Percentiles rank a stretch among this genome's conserved stretches.
Conservation (phyloP, 495 filamentous ascomycete species). For the Talaromyces ruber region DNA sequence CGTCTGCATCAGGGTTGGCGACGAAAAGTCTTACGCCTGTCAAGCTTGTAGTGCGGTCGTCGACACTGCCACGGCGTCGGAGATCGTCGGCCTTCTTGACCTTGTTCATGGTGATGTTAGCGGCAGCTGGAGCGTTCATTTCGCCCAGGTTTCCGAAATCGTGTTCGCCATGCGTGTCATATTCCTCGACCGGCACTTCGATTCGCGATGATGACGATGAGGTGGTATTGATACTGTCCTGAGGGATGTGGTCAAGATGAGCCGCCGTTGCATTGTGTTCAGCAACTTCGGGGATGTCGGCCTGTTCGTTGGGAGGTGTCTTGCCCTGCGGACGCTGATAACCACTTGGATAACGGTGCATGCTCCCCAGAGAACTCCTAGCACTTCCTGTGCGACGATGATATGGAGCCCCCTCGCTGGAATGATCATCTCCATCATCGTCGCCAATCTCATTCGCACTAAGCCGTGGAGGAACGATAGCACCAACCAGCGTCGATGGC, state of each 20-base stretch:
- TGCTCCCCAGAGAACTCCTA: constrained; percentile 68
- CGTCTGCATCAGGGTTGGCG: constrained; percentile 82
- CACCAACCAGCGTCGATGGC: constrained; percentile 63
- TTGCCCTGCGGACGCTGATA: constrained; percentile 46
- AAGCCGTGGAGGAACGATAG: constrained; percentile 78
- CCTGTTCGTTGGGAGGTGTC: constrained; percentile 52
- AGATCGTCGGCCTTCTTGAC: constrained; percentile 68
- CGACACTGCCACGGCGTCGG: constrained; percentile 80
- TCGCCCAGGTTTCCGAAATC: constrained; percentile 47
- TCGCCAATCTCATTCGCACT: constrained; percentile 93
- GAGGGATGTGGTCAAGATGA: constrained; percentile 10
- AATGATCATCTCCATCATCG: constrained; percentile 64
- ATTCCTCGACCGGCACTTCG: neutral
- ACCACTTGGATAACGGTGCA: constrained; percentile 46
- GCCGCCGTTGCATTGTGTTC: constrained; percentile 44
- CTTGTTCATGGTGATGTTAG: constrained; percentile 47
- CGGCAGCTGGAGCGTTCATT: constrained; percentile 37
- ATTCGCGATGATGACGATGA: constrained; percentile 3
- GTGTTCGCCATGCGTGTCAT: constrained; percentile 44
- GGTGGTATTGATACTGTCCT: constrained; percentile 14
- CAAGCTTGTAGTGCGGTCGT: constrained; percentile 80
- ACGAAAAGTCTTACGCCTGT: constrained; percentile 77
- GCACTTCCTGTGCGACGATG: constrained; percentile 73
- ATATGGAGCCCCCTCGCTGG: constrained; percentile 45
- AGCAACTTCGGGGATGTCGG: constrained; percentile 38